Conservation (phyloP, 257 asterid species). For the Solanum pimpinellifolium region DNA sequence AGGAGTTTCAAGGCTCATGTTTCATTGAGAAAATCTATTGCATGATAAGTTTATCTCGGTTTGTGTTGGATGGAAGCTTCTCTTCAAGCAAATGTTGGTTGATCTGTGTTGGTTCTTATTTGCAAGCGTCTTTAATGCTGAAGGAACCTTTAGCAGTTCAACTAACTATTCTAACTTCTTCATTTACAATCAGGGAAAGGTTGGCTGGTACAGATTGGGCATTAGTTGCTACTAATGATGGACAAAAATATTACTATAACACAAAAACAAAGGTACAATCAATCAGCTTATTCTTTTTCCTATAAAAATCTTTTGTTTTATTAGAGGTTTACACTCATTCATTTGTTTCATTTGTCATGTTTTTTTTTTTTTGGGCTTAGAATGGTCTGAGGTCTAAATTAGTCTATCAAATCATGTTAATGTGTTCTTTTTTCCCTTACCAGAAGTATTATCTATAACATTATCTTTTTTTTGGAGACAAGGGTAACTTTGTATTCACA, state of each 20-base stretch:
- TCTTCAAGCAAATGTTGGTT: background rate
- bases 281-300: background rate
- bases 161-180: background rate
- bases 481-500: too few species aligned
- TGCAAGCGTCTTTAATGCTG: background rate
- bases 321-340: background rate
- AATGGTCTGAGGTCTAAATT: background rate
- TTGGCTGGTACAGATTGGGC: constrained; percentile 85
- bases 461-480: background rate
- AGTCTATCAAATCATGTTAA: background rate
- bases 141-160: background rate
- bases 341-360: background rate
- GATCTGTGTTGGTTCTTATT: background rate
- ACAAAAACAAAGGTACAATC: constrained; percentile 55
- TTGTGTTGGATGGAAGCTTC: background rate
- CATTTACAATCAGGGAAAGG: constrained; percentile 54
- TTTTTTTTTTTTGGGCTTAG: background rate
- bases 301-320: background rate
- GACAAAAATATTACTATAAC: constrained; percentile 78
- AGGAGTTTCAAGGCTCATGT: background rate
- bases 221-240: constrained; percentile 77
- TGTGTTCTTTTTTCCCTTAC: background rate
- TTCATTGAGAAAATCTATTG: background rate
- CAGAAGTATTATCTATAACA: background rate
- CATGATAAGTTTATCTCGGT: background rate